Base-by-base conservation (phyloP, 2,329 filamentous ascomycete species). In the Helminthosporium solani region DNA sequence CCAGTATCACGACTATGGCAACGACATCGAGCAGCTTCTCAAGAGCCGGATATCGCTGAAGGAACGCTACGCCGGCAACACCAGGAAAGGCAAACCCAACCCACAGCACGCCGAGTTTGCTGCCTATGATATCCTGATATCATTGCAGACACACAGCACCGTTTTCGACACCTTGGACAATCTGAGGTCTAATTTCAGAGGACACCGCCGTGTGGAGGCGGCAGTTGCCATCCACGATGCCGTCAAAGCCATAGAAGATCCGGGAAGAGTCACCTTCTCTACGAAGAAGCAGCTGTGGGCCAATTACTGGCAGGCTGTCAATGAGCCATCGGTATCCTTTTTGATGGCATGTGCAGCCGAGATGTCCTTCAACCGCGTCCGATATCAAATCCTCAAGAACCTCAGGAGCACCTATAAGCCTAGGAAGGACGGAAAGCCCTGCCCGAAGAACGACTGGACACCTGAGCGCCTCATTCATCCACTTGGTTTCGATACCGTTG, bases 341-440 rank as follows among this genome's bases (percentile, higher is more conserved):
- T 68, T 85, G 7, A 81, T 83, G 77, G 82, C 78, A 7, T 85
- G 83, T 63, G 80, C 83, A 19, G 79, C 81, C 1, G 83, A 85
- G 56, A 78, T 83, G 9, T 79, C 80, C 50, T 85, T 86, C 66
- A 79, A 79, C 43, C 69, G 78, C 20, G 70, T 85, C 34, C 78
- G 83, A 9, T 74, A 79, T 40, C 77, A 75, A 19, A 76, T 78
- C 5, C 72, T 86, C 36, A 75, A 79, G 31, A 73, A 75, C 2
- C 75, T 83, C 33, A 80, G 75, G 74, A 75, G 74, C 49, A 76
- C 72, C 2, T 81, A 77, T 57, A 76, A 76, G 54, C 74, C 70
- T n/a, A 78, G 75, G n/a, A 73, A 73, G 38, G 73, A 74, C 48
- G 66, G 73, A 31, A 54, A 73, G 48, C 41, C 56, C 18, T 65